A percentile compares a stretch with the other conserved stretches of the same genome.
phyloP scores from a whole-genome alignment of 2,329 filamentous ascomycete genomes.

The Colletotrichum chrysophilum region DNA sequence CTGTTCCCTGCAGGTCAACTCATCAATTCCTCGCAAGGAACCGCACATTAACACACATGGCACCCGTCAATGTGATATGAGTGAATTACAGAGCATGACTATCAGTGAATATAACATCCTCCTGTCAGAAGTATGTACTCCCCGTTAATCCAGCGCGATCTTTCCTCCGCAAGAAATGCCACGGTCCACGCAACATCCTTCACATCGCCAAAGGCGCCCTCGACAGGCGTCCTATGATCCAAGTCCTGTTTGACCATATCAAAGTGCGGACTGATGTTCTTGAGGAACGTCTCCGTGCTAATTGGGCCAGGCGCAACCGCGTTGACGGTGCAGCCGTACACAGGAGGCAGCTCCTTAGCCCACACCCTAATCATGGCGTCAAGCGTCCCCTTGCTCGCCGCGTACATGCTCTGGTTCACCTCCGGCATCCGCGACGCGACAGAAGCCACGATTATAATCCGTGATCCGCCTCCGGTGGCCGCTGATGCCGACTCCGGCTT shows the following conservation, averaged over 20 bases:
- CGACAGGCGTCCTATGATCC: background rate
- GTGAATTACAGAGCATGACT: background rate
- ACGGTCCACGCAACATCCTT: background rate
- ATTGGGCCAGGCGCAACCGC: background rate
- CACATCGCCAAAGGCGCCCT: background rate
- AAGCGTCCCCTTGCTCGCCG: too few relatives aligned
- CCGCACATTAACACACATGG: too few relatives aligned
- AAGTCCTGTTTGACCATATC: background rate
- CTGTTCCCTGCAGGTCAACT: too few relatives aligned
- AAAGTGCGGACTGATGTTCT: background rate
- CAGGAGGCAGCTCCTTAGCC: too few relatives aligned
- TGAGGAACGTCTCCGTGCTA: background rate
- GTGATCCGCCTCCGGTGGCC: too few relatives aligned
- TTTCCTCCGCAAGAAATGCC: background rate
- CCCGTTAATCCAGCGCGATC: background rate
- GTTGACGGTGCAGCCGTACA: too few relatives aligned
- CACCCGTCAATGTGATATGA: too few relatives aligned
- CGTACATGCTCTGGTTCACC: too few relatives aligned
- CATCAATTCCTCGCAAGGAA: too few relatives aligned
- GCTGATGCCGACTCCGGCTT: accelerated
- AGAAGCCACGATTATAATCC: accelerated
- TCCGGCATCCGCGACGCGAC: too few relatives aligned
- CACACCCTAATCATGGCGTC: too few relatives aligned
- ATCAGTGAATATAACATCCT: background rate
- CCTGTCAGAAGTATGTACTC: background rate